Evolutionary conservation across 1,284 basidiomycete species (phyloP).

Genomic region (Wallemia mellicola): DNA sequence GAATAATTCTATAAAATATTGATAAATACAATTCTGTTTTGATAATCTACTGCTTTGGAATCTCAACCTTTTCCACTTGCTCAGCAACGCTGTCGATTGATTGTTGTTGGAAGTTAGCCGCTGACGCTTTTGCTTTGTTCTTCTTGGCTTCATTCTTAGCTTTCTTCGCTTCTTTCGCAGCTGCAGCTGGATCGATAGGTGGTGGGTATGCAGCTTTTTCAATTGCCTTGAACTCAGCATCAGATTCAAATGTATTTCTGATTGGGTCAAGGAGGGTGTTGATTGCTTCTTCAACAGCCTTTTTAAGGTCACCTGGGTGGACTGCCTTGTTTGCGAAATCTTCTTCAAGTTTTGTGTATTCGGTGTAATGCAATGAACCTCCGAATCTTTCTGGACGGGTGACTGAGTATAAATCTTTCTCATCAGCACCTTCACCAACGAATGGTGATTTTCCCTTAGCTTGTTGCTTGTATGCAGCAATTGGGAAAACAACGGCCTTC

Average conservation of each 20-base stretch:
- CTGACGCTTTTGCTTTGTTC: slow-evolving; percentile 2
- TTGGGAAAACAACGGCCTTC: slow-evolving; percentile 62
- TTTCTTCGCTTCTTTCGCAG: slow-evolving; percentile 16
- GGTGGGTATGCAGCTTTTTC: slow-evolving; percentile 62
- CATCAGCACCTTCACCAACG: slow-evolving; percentile 33
- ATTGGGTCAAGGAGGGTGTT: slow-evolving; percentile 54
- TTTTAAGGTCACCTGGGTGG: slow-evolving; percentile 77
- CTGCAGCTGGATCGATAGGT: slow-evolving; percentile 20
- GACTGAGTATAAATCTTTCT: slow-evolving; percentile 55
- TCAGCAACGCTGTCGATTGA: background rate
- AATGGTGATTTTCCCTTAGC: slow-evolving; percentile 25
- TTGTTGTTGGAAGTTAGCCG: background rate
- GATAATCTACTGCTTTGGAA: background rate
- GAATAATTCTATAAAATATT: background rate
- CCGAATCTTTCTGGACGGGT: slow-evolving; percentile 49
- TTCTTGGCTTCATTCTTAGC: slow-evolving; percentile 20
- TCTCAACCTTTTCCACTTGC: background rate
- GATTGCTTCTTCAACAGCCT: slow-evolving; percentile 40
- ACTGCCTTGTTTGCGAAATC: slow-evolving; percentile 47
- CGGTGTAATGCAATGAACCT: slow-evolving; percentile 44
- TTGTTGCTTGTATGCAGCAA: slow-evolving; percentile 13
- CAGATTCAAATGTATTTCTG: slow-evolving; percentile 37
- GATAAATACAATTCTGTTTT: background rate
- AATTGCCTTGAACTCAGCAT: slow-evolving; percentile 50
- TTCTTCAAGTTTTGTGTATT: slow-evolving; percentile 35